These are phyloP conservation scores for Ashbya aceris DNA, from an alignment of 1,139 yeast species.

Conservation along the genomic window DNA sequence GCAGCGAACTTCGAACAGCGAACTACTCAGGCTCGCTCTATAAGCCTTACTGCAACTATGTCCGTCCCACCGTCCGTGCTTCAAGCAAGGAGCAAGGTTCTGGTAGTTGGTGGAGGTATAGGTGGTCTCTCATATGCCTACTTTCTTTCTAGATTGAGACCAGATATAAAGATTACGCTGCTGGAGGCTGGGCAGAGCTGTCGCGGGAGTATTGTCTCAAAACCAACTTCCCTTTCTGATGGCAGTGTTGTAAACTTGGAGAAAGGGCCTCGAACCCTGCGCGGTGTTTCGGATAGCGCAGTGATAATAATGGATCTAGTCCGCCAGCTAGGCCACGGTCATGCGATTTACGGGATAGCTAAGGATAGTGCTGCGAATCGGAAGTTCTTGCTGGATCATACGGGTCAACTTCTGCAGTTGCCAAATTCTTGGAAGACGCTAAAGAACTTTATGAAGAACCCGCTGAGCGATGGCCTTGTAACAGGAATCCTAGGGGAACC, in stretches of 20 bases:
- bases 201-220: conserved; percentile 78
- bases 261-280: conserved; percentile 67
- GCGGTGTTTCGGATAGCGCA: conserved; percentile 64
- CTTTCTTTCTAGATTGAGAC: conserved; percentile 58
- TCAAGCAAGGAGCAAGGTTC: conserved; percentile 32
- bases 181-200: conserved; percentile 45
- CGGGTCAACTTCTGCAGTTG: conserved; percentile 39
- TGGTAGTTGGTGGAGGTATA: conserved; percentile 79
- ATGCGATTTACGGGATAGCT: conserved; percentile 43
- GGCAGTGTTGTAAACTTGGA: conserved; percentile 38
- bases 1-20: too few relatives aligned
- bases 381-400: conserved; percentile 45
- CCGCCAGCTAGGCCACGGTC: conserved; percentile 34
- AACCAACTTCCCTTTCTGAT: conserved; percentile 21
- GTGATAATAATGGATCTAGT: conserved; percentile 51
- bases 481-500: conserved; percentile 33
- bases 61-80: too few relatives aligned
- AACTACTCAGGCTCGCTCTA: too few relatives aligned
- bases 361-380: conserved; percentile 47
- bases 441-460: conserved; percentile 36
- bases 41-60: too few relatives aligned
- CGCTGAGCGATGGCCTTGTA: conserved; percentile 36
- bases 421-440: conserved; percentile 35
- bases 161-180: conserved; percentile 57
- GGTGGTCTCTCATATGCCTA: conserved; percentile 78